Conservation (phyloP, 2,329 filamentous ascomycete species). For the Microsporum canis region DNA sequence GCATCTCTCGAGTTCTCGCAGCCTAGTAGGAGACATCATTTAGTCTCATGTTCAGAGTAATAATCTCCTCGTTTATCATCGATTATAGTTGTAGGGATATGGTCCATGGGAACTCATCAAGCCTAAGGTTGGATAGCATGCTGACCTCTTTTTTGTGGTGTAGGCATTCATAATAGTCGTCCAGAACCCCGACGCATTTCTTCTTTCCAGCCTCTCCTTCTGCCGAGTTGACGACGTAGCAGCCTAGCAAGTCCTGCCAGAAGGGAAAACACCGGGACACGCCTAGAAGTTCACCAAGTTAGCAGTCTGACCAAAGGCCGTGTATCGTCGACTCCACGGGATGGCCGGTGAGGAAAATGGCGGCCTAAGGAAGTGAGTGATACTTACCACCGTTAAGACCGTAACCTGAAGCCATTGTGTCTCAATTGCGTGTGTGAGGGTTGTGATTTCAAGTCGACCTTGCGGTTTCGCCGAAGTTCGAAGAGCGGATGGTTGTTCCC, state of each 20-base stretch:
- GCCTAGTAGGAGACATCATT: conserved; percentile 42
- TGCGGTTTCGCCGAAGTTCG: neutral
- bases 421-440: conserved; percentile 6
- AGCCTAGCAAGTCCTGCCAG: conserved; percentile 98
- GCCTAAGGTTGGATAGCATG: neutral
- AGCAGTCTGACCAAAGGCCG: conserved; percentile 2
- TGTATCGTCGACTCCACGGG: conserved; percentile 8
- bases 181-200: conserved; percentile 73
- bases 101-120: neutral
- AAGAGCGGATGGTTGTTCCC: neutral
- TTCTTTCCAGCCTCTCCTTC: conserved; percentile 71
- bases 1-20: conserved; percentile 64
- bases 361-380: neutral
- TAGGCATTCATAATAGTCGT: conserved; percentile 98
- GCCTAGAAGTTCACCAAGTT: conserved; percentile 34
- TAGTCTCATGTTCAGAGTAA: conserved; percentile 1
- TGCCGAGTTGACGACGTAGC: conserved; percentile 89
- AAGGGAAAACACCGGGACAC: conserved; percentile 88
- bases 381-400: conserved; percentile 45
- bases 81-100: neutral
- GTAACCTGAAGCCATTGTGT: conserved; percentile 41
- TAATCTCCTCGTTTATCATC: neutral
- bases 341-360: neutral
- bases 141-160: conserved; percentile 96
- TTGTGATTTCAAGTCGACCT: conserved; percentile 1